phyloP scores from a whole-genome alignment of 164 flowering plant genomes.

The Sextonia rubra region DNA sequence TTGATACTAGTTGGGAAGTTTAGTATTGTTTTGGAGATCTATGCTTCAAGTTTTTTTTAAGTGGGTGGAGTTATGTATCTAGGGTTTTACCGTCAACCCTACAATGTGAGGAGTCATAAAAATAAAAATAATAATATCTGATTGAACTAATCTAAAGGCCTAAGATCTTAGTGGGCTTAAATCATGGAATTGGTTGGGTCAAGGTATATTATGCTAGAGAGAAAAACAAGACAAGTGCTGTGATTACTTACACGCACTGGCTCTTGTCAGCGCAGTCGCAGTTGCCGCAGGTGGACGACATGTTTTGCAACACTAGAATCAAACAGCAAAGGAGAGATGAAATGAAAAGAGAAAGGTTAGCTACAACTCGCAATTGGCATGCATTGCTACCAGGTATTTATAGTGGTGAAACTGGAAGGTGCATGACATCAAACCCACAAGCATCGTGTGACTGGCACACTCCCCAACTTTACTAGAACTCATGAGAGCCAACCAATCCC shows the following conservation, averaged over 20 bases:
- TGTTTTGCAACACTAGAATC: constrained; percentile 11
- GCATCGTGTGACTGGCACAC: constrained; percentile 1
- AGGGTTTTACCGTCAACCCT: no score
- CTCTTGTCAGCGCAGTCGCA: constrained; percentile 79
- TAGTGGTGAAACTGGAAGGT: not conserved
- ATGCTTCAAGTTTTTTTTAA: no score
- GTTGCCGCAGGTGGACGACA: constrained; percentile 64
- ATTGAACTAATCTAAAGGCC: no score
- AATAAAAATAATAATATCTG: no score
- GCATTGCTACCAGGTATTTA: not conserved
- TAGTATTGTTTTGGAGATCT: no score
- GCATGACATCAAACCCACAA: not conserved
- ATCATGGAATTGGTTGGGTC: no score
- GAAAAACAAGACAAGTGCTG: no score
- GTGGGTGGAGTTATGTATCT: no score
- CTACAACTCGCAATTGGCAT: not conserved
- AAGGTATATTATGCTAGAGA: no score
- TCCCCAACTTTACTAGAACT: not conserved
- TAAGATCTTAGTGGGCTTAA: no score
- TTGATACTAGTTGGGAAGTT: no score
- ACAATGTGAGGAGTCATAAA: no score
- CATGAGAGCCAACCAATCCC: not conserved
- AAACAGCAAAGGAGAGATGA: not conserved
- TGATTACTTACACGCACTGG: constrained; percentile 47
- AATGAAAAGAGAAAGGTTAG: not conserved